These are phyloP conservation scores for Curvularia eragrostidis DNA, from an alignment of 2,329 filamentous ascomycete species.

Conservation along the genomic window DNA sequence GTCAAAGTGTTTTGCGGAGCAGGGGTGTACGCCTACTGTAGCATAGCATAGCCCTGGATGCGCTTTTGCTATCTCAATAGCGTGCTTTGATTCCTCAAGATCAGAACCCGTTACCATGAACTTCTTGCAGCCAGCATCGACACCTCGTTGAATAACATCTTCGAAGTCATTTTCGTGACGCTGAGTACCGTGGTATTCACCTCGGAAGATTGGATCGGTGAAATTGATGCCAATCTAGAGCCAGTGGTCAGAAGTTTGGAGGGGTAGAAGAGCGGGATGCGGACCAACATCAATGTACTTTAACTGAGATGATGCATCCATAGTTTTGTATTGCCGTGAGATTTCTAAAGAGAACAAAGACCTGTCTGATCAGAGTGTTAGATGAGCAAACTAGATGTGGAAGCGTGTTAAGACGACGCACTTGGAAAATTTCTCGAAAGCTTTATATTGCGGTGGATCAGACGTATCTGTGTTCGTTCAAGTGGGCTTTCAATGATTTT, in stretches of 20 bases:
- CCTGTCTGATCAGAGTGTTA: slow-evolving; percentile 1
- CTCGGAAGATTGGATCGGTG: slow-evolving; percentile 87
- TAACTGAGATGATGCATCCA: slow-evolving; percentile 21
- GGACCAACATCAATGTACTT: slow-evolving; percentile 55
- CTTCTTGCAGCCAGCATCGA: slow-evolving; percentile 80
- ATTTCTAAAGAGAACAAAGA: not conserved
- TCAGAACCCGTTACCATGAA: slow-evolving; percentile 95
- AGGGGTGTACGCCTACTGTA: slow-evolving; percentile 94
- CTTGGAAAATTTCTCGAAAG: slow-evolving; percentile 16
- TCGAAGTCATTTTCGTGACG: slow-evolving; percentile 75
- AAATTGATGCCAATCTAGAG: slow-evolving; percentile 88
- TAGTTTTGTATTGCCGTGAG: not conserved
- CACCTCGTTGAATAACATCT: slow-evolving; percentile 79
- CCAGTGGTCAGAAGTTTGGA: slow-evolving; percentile 18
- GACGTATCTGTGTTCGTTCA: not conserved
- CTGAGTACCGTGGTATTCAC: slow-evolving; percentile 81
- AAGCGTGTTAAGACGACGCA: slow-evolving; percentile 13
- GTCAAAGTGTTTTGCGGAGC: slow-evolving; percentile 81
- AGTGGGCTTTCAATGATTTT: not conserved
- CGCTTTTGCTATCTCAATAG: slow-evolving; percentile 73
- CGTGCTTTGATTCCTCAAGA: slow-evolving; percentile 76
- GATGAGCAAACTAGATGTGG: not conserved
- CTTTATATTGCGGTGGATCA: not conserved
- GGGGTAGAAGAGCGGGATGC: slow-evolving; percentile 21
- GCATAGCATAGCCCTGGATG: slow-evolving; percentile 83